phyloP scores from a whole-genome alignment of 148 eudicot genomes.

The Pharnaceum exiguum region DNA sequence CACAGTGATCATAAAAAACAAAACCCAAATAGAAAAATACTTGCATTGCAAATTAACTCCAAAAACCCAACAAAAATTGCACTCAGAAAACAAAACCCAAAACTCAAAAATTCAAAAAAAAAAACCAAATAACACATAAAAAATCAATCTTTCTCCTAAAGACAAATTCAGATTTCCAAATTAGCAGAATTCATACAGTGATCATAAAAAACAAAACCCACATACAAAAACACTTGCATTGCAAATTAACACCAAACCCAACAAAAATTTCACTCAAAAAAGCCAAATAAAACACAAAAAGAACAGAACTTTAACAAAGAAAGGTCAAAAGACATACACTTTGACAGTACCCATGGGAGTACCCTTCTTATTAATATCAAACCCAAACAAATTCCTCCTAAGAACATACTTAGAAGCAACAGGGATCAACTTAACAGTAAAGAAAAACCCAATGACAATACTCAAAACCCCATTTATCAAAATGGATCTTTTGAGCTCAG shows the following conservation, averaged over 20 bases:
- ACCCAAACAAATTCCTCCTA: slow-evolving; percentile 83
- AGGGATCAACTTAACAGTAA: slow-evolving; percentile 60
- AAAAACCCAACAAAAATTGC: not conserved
- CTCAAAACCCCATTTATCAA: slow-evolving; percentile 58
- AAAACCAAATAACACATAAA: too few species aligned
- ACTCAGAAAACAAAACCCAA: not conserved
- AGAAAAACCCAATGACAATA: slow-evolving; percentile 47
- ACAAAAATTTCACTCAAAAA: not conserved
- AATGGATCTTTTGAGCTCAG: slow-evolving; percentile 55
- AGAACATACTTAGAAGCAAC: slow-evolving; percentile 78
- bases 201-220: too few species aligned
- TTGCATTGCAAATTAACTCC: too few species aligned
- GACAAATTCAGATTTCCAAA: too few species aligned
- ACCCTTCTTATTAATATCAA: slow-evolving; percentile 83
- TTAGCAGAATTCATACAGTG: too few species aligned
- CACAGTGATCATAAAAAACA: too few species aligned
- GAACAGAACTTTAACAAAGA: not conserved
- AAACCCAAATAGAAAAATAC: too few species aligned
- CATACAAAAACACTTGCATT: too few species aligned
- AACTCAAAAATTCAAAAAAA: not conserved
- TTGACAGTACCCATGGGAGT: slow-evolving; percentile 74
- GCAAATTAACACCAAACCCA: not conserved
- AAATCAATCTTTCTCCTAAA: too few species aligned
- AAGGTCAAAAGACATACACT: slow-evolving; percentile 44
- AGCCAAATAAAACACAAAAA: not conserved